Base-by-base conservation (phyloP, 2,329 filamentous ascomycete genomes). In the Ophiostoma perfectum region DNA sequence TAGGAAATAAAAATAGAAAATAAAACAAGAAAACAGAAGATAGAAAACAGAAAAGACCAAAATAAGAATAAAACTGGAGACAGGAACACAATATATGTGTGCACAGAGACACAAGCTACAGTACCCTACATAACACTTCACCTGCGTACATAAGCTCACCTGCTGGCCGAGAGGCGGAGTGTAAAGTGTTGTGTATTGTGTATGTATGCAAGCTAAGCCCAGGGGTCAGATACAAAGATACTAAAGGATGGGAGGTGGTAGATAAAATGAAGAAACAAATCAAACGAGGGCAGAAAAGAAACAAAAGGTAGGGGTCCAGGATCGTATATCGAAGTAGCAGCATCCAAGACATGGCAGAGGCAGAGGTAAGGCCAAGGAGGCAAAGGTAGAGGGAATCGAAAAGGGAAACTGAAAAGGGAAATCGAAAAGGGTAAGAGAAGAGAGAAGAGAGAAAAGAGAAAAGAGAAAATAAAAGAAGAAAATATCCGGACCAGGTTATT, bases 341-440 rank as follows among this genome's bases (percentile, higher is more conserved):
- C 8, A 72, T 72, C 69, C 64, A 71, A 74, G 72, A 74, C 73
- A 73, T 68, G 70, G 68, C 70, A 68, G 71, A 71, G 70, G 42
- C 70, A 55, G 27, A 27, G 27, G 27, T 27, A 27, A 27, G 27
- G 27, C 27, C 27, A 27, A 27, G 27, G 27, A 27, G 27, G 27
- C 27, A 27, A 27, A 27, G 27, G 27, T 27, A 27, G 27, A 27
- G 27, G 27, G 27, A 27, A 27, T 27, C 27, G 1, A 27, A 27
- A 27, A 27, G 27, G 27, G 27, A 27, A 27, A 27, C 27, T 27
- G 2, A 1, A 27, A 27, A 27, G 27, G 27, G 27, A 27, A 27
- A 27, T 27, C 27, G 27, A 27, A 27, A 27, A 27, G 27, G 27
- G 27, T 1, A 27, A 27, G 27, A 27, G 27, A 27, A 27, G 27